phyloP scores from a whole-genome alignment of 495 filamentous ascomycete species.

The Penicillium lagena region DNA sequence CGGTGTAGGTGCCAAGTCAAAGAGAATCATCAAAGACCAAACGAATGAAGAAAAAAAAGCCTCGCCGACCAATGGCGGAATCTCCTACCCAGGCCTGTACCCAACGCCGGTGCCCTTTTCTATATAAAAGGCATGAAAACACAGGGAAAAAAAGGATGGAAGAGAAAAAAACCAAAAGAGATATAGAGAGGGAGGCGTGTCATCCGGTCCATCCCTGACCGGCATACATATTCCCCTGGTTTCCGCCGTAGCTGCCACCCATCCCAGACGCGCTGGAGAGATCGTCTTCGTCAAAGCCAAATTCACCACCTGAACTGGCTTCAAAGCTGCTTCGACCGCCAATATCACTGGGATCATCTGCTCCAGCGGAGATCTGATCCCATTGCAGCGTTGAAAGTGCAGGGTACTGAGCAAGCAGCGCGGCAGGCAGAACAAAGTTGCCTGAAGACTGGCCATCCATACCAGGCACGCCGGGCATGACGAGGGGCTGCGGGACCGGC shows the following conservation, averaged over 20 bases:
- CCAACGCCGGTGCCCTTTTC: too few species aligned
- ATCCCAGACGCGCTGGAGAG: slow-evolving; percentile 29
- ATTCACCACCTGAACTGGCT: slow-evolving; percentile 64
- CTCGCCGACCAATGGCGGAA: too few species aligned
- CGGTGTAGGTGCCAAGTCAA: too few species aligned
- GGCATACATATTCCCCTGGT: slow-evolving; percentile 26
- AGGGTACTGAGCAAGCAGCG: slow-evolving; percentile 85
- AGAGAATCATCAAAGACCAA: too few species aligned
- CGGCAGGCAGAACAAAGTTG: slow-evolving; percentile 72
- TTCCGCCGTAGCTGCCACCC: slow-evolving; percentile 26
- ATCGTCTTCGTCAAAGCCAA: slow-evolving; percentile 46
- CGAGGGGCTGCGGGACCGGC: slow-evolving; percentile 34
- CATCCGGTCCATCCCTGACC: slow-evolving; percentile 30
- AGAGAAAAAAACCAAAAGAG: slow-evolving; percentile 2
- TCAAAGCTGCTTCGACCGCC: slow-evolving; percentile 86
- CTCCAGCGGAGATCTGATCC: slow-evolving; percentile 46
- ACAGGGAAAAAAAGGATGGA: neutral
- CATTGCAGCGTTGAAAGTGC: slow-evolving; percentile 80
- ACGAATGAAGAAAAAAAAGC: too few species aligned
- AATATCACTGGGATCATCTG: slow-evolving; percentile 64
- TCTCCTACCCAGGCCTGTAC: too few species aligned
- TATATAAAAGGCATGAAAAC: neutral
- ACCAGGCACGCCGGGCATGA: slow-evolving; percentile 32
- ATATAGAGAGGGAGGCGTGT: neutral
- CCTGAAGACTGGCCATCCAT: slow-evolving; percentile 38